These are phyloP conservation scores for Terana coerulea DNA, from an alignment of 768 basidiomycete species.

Conservation along the genomic window DNA sequence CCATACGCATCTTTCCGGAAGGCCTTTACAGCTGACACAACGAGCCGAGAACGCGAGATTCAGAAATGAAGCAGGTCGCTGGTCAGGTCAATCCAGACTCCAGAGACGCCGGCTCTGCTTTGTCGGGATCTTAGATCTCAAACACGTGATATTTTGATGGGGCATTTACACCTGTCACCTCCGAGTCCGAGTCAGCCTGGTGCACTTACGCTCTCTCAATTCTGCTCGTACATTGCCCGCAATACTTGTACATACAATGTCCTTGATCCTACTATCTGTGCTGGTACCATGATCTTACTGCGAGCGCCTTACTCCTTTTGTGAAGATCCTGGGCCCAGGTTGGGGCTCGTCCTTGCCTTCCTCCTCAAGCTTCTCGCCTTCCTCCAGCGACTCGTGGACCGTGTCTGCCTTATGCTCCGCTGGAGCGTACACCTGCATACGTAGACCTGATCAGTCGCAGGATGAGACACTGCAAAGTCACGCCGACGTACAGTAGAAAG, in stretches of 20 bases:
- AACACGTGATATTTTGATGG: too few species aligned
- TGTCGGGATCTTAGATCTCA: too few species aligned
- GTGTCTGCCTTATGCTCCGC: conserved; percentile 28
- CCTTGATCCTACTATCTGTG: too few species aligned
- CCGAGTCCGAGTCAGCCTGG: too few species aligned
- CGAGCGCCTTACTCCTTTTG: conserved; percentile 9
- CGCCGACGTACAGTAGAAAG: conserved; percentile 21
- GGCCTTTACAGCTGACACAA: neutral
- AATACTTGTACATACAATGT: neutral
- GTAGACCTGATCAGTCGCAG: neutral
- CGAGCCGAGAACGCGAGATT: neutral
- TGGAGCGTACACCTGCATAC: conserved; percentile 26
- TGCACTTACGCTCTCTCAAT: too few species aligned
- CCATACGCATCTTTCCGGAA: neutral
- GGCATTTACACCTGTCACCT: too few species aligned
- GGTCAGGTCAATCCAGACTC: neutral
- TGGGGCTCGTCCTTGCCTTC: conserved; percentile 28
- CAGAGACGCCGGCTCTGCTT: too few species aligned
- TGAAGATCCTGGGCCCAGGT: conserved; percentile 21
- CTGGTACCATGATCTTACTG: too few species aligned
- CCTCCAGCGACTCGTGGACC: conserved; percentile 22
- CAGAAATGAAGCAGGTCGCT: neutral
- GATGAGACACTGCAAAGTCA: too few species aligned
- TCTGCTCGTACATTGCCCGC: too few species aligned
- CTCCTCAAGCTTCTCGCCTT: conserved; percentile 26